phyloP scores from a whole-genome alignment of 192 early-diverging fungal genomes.

The Jimgerdemannia lactiflua region DNA sequence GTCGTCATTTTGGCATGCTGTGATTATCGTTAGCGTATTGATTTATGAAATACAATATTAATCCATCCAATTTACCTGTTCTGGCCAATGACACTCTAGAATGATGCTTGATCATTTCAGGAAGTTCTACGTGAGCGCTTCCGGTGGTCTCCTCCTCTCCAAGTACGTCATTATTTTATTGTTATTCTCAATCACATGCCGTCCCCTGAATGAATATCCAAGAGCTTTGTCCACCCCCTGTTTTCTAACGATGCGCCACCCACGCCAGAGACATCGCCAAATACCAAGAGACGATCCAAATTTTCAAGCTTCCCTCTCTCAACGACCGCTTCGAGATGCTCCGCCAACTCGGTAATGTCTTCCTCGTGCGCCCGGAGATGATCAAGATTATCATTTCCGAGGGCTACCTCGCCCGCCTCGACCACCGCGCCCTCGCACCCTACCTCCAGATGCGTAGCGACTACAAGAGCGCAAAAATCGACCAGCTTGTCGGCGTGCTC shows the following conservation, averaged over 20 bases:
- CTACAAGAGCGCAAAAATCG: constrained; percentile 63
- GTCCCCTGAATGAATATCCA: neutral
- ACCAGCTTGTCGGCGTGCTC: constrained; percentile 43
- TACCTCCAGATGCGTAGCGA: constrained; percentile 90
- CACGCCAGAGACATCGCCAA: constrained; percentile 81
- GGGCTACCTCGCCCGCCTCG: constrained; percentile 78
- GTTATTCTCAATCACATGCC: neutral
- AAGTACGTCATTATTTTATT: constrained; percentile 51
- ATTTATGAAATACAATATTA: too few relatives aligned
- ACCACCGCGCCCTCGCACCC: constrained; percentile 75
- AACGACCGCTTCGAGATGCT: constrained; percentile 88
- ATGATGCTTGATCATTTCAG: constrained; percentile 80
- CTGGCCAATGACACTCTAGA: neutral
- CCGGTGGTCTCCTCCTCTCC: constrained; percentile 84
- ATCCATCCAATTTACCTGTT: too few relatives aligned
- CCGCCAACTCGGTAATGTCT: constrained; percentile 91
- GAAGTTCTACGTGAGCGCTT: constrained; percentile 80
- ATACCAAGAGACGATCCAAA: constrained; percentile 84
- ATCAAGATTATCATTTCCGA: constrained; percentile 85
- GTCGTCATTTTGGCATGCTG: neutral
- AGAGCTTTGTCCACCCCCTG: neutral
- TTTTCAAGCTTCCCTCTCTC: constrained; percentile 71
- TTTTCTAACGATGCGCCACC: neutral
- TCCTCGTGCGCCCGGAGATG: constrained; percentile 88
- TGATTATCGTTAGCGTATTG: too few relatives aligned